These are phyloP conservation scores for Colletotrichum godetiae DNA, from an alignment of 2,329 filamentous ascomycete genomes.

Conservation along the genomic window DNA sequence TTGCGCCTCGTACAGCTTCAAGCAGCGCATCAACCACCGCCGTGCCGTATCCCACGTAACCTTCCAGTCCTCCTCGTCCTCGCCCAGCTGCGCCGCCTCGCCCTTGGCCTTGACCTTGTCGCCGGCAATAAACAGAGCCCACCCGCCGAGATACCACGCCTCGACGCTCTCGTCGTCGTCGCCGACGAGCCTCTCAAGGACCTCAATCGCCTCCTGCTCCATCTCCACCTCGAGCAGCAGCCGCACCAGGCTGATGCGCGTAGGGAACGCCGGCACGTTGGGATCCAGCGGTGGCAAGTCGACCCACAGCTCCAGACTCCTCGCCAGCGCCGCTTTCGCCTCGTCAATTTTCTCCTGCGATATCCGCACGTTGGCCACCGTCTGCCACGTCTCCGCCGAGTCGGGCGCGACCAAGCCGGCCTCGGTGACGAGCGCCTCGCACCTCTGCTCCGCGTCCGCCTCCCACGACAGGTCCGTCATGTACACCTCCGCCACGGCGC, in stretches of 20 bases:
- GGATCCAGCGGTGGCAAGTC: constrained; percentile 79
- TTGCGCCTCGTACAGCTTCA: constrained; percentile 80
- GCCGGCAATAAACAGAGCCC: constrained; percentile 85
- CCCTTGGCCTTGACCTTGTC: constrained; percentile 68
- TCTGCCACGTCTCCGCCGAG: constrained; percentile 91
- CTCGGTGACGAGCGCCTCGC: constrained; percentile 90
- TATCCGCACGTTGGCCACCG: constrained; percentile 91
- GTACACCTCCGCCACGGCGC: constrained; percentile 94
- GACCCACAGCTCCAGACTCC: constrained; percentile 87
- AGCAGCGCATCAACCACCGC: constrained; percentile 84
- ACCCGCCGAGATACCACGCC: constrained; percentile 96
- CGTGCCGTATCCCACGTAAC: constrained; percentile 78
- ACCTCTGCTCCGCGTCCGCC: constrained; percentile 87
- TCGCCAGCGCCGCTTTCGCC: constrained; percentile 79
- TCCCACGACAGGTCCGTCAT: constrained; percentile 99
- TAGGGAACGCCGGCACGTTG: constrained; percentile 85
- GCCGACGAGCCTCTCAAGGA: constrained; percentile 83
- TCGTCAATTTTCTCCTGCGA: constrained; percentile 86
- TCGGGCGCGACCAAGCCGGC: constrained; percentile 86
- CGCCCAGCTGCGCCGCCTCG: constrained; percentile 38
- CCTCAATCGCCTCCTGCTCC: constrained; percentile 85
- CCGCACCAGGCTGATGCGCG: constrained; percentile 83
- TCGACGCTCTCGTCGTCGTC: constrained; percentile 97
- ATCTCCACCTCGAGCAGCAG: constrained; percentile 91
- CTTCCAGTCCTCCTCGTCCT: constrained; percentile 63